Conservation (phyloP, 78 protist genomes). For the Bodo saltans region DNA sequence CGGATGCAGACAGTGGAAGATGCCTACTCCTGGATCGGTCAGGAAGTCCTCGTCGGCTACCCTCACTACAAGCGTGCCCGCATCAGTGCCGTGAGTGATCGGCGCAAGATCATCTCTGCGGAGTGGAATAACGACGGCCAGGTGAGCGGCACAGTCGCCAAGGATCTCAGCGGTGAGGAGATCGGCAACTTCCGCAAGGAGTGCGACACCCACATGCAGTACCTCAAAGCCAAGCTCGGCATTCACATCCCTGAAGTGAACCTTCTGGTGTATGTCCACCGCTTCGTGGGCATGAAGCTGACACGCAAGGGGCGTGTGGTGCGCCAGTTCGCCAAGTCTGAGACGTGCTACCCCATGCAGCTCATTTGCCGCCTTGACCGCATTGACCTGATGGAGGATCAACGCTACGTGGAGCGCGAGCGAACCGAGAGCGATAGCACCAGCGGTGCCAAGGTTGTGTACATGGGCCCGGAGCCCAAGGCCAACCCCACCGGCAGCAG, state of each 20-base stretch:
- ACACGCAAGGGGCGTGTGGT: neutral
- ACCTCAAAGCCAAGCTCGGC: conserved; percentile 1
- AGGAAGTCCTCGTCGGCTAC: conserved; percentile 10
- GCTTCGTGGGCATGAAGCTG: neutral
- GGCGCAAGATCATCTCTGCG: neutral
- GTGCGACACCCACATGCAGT: neutral
- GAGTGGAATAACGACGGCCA: neutral
- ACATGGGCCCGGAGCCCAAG: neutral
- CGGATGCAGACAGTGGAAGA: neutral
- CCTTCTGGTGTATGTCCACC: conserved; percentile 18
- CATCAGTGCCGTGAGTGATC: neutral
- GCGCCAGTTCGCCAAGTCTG: neutral
- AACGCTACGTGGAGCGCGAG: neutral
- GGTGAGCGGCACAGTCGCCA: neutral
- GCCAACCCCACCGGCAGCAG: neutral
- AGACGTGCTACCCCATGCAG: conserved; percentile 23
- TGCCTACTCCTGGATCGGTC: neutral
- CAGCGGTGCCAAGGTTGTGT: neutral
- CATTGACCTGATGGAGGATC: neutral
- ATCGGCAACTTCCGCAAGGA: neutral
- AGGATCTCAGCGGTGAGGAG: neutral
- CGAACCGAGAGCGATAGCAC: neutral
- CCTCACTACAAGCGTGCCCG: conserved; percentile 18
- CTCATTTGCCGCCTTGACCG: neutral
- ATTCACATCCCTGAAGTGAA: neutral